Evolutionary conservation across 73 alveolate species (phyloP).

Genomic region (Symbiodinium natans): DNA sequence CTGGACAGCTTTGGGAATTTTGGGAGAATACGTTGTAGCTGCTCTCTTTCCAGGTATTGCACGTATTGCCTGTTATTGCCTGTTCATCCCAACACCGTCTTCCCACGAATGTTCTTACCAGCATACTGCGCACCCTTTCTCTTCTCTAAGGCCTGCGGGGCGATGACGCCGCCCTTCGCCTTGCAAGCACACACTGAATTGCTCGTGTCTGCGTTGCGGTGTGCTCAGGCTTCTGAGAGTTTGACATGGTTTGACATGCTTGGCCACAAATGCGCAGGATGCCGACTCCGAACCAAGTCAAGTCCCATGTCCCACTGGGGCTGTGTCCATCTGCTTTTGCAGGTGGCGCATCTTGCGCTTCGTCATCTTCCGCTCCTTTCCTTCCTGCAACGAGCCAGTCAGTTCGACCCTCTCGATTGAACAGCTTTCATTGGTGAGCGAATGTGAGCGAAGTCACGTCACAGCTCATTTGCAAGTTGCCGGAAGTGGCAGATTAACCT

Average conservation of each 20-base stretch:
- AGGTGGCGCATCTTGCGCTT: slow-evolving; percentile 90
- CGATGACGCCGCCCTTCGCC: slow-evolving; percentile 87
- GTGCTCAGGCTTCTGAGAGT: too few species aligned
- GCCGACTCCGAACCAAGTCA: too few species aligned
- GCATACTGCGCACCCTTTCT: slow-evolving; percentile 37
- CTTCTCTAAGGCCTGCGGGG: slow-evolving; percentile 74
- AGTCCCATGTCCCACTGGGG: neutral
- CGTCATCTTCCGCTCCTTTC: slow-evolving; percentile 60
- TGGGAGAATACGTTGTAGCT: too few species aligned
- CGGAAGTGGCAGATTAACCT: too few species aligned
- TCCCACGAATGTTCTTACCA: slow-evolving; percentile 88
- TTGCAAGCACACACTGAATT: too few species aligned
- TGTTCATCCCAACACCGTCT: slow-evolving; percentile 80
- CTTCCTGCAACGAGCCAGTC: neutral
- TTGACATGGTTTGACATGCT: too few species aligned
- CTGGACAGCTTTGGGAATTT: slow-evolving; percentile 2
- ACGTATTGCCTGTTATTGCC: neutral
- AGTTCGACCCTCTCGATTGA: too few species aligned
- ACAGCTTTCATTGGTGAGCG: too few species aligned
- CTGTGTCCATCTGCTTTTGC: slow-evolving; percentile 65
- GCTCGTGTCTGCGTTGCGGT: too few species aligned
- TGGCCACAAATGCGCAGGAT: too few species aligned
- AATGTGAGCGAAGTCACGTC: too few species aligned
- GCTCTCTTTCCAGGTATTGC: slow-evolving; percentile 42
- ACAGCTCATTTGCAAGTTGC: too few species aligned